Evolutionary conservation across 176 grass and related monocot species (phyloP).

Genomic region (Aegilops umbellulata): DNA sequence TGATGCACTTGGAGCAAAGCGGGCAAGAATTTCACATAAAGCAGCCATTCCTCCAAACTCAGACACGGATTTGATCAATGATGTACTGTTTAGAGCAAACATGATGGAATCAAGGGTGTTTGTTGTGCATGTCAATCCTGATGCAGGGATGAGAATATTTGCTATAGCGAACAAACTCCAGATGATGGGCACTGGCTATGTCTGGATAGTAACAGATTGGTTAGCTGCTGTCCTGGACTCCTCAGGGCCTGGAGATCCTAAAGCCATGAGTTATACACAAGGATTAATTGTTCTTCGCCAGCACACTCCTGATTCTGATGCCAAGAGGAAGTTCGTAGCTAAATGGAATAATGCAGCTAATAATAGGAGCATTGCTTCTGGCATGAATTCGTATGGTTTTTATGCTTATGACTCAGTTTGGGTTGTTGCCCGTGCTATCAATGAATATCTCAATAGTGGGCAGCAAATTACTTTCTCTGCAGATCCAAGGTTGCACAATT

Average conservation of each 20-base stretch:
- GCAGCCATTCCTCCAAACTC: constrained; percentile 57
- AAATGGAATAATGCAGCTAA: constrained; percentile 48
- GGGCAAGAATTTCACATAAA: constrained; percentile 72
- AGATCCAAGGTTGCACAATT: constrained; percentile 56
- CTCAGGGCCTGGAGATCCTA: constrained; percentile 14
- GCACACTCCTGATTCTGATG: constrained; percentile 60
- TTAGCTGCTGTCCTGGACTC: constrained; percentile 83
- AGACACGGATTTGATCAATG: constrained; percentile 40
- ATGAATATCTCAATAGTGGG: constrained; percentile 49
- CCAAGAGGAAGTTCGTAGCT: constrained; percentile 62
- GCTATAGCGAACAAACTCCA: constrained; percentile 51
- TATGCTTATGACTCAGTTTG: constrained; percentile 91
- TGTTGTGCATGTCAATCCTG: constrained; percentile 82
- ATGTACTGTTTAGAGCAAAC: constrained; percentile 59
- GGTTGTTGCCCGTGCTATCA: constrained; percentile 64
- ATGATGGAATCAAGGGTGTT: constrained; percentile 87
- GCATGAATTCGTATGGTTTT: constrained; percentile 65
- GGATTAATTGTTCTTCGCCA: constrained; percentile 67
- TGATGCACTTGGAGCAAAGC: constrained; percentile 56
- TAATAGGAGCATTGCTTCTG: constrained; percentile 39
- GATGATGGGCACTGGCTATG: constrained; percentile 69
- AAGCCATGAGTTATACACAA: constrained; percentile 54
- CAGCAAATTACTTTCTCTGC: constrained; percentile 55
- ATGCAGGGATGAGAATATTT: constrained; percentile 66
- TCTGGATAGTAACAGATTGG: constrained; percentile 91